Base-by-base conservation (phyloP, 257 asterid species). In the Nemophila menziesii region DNA sequence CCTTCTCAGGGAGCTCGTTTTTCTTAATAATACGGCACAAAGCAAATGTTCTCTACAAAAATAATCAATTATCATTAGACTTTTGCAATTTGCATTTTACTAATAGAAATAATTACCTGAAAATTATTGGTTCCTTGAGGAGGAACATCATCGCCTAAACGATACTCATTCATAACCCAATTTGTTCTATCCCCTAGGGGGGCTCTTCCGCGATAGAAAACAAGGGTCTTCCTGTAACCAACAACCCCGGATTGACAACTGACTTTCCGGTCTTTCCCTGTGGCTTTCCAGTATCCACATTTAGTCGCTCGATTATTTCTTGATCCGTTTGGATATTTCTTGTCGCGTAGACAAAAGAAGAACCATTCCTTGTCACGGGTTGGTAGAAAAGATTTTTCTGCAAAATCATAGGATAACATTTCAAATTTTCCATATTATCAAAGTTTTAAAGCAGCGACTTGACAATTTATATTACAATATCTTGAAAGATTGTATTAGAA, bases 271-370 rank as follows among this genome's bases (percentile, higher is more conserved):
- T 71, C 79, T 51, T 67, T 71, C 42, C 79, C 79, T 4, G 79
- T 71, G 19, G 79, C 79, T 38, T 71, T 67, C 79, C 79, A 71
- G 69, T 71, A 71, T 29, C 79, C 79, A 5, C 69, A 61, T 60
- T 49, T 63, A 16, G 79, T 71, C 40, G 79, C 75, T 46, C 79
- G 62, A 17, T 71, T 71, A 4, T 74, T 71, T 20, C 79, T 45
- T 5, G 72, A 71, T 19, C 79, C 75, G 42, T 71, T 71, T 1
- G 79, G 79, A 43, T 71, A 71, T 55, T 71, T 71, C 53, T 61
- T 71, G 58, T 71, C 79, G 14, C 79, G 60, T 12, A 57, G 55
- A 43, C 79, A 71, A 49, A 71, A 71, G 51, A 71, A 71, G 72
- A 55, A 71, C 79, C 79, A 71, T 41, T 71, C 79, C 72, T 63